phyloP scores from a whole-genome alignment of 2,329 filamentous ascomycete genomes.

The Trichoderma arundinaceum region DNA sequence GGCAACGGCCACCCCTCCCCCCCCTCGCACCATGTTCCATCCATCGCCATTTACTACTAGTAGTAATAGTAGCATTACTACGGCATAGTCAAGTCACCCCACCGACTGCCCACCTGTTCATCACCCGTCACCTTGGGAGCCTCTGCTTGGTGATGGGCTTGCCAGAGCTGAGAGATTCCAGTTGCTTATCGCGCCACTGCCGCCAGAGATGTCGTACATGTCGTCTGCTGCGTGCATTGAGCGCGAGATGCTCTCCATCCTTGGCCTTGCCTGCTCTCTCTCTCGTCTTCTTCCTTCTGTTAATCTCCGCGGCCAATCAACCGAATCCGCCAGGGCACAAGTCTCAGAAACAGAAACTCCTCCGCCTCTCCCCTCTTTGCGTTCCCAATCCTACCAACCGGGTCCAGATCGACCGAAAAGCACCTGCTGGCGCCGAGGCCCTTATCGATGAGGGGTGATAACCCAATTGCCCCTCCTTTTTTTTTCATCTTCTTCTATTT shows the following conservation, averaged over 20 bases:
- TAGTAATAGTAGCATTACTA: no score
- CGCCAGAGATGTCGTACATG: slow-evolving; percentile 26
- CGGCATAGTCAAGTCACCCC: slow-evolving; percentile 1
- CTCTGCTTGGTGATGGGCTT: not conserved
- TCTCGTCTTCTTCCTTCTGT: not conserved
- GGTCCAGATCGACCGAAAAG: slow-evolving; percentile 17
- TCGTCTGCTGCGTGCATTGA: slow-evolving; percentile 25
- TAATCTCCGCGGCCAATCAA: slow-evolving; percentile 14
- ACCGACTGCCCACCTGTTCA: slow-evolving; percentile 19
- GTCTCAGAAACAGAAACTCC: not conserved
- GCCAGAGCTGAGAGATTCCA: slow-evolving; percentile 4
- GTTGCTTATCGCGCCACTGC: slow-evolving; percentile 23
- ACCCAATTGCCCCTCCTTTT: slow-evolving; percentile 30
- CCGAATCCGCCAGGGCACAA: not conserved
- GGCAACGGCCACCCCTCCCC: slow-evolving; percentile 13
- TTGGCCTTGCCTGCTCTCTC: no score
- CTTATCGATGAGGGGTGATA: slow-evolving; percentile 33
- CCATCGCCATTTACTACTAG: not conserved
- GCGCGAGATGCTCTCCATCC: slow-evolving; percentile 7
- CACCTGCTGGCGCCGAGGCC: not conserved
- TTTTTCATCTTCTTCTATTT: not conserved
- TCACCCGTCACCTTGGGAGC: slow-evolving; percentile 3
- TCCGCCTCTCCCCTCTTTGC: not conserved
- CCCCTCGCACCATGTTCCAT: not conserved
- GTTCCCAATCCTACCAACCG: slow-evolving; percentile 18